Percentiles rank a stretch among this genome's conserved stretches.
These are phyloP conservation scores for Penicillium occitanis DNA, from an alignment of 2,329 filamentous ascomycete species.

Conservation along the genomic window DNA sequence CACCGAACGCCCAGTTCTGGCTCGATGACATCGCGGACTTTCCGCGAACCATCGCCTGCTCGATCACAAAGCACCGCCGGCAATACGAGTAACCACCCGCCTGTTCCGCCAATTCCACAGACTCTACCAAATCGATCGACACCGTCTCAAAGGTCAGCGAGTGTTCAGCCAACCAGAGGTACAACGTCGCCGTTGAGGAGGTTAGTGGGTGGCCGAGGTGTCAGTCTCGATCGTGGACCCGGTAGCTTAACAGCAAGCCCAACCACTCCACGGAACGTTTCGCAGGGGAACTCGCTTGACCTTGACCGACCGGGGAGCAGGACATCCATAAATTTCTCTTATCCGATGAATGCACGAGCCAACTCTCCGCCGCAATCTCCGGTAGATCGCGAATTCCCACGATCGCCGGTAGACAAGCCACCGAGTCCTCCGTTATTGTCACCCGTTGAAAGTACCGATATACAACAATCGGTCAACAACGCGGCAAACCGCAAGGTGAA, in stretches of 20 bases:
- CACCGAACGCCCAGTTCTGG: conserved; percentile 67
- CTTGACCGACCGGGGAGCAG: conserved; percentile 42
- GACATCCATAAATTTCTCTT: conserved; percentile 52
- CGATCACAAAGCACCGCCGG: conserved; percentile 47
- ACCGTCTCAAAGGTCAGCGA: conserved; percentile 46
- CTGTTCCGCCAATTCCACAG: conserved; percentile 71
- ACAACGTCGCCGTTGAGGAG: conserved; percentile 43
- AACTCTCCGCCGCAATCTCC: conserved; percentile 40
- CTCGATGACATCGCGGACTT: conserved; percentile 87
- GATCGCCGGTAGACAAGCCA: conserved; percentile 19
- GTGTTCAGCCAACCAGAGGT: conserved; percentile 53
- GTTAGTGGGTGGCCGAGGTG: conserved; percentile 37
- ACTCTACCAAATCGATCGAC: conserved; percentile 39
- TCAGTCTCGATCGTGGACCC: conserved; percentile 41
- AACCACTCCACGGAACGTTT: conserved; percentile 24
- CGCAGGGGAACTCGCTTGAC: conserved; percentile 35
- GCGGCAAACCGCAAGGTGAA: conserved; percentile 31
- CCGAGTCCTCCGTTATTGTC: conserved; percentile 27
- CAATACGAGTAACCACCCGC: conserved; percentile 57
- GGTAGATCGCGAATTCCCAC: conserved; percentile 22
- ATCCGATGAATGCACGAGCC: conserved; percentile 43
- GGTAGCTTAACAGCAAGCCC: conserved; percentile 24
- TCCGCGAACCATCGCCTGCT: conserved; percentile 70
- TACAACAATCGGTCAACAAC: conserved; percentile 26
- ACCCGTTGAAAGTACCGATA: conserved; percentile 26